Percentiles rank a stretch among this genome's conserved stretches.
These are phyloP conservation scores for Kazachstania taianensis DNA, from an alignment of 805 yeast species.

Conservation along the genomic window DNA sequence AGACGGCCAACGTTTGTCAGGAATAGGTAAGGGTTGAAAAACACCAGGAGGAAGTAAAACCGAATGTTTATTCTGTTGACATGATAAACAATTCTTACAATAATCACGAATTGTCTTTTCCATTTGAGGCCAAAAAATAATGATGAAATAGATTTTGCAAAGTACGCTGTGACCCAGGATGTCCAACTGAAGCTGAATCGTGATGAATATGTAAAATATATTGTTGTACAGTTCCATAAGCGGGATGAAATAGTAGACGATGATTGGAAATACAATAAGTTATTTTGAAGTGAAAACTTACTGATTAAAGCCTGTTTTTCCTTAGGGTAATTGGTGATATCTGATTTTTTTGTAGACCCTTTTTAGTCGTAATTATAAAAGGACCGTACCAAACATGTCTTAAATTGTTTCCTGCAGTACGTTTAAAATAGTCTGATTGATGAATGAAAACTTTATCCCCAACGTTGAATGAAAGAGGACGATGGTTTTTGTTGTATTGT, in stretches of 20 bases:
- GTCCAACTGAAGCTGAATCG: constrained; percentile 1
- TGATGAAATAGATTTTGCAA: not conserved
- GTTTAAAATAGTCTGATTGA: not conserved
- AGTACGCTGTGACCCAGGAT: constrained; percentile 1
- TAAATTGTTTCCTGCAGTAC: not conserved
- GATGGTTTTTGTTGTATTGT: constrained; percentile 1
- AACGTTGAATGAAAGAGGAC: not conserved
- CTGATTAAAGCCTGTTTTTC: not conserved
- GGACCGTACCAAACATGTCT: constrained; percentile 3
- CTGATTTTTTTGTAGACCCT: not conserved
- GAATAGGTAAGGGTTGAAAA: not conserved
- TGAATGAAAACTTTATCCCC: constrained; percentile 1
- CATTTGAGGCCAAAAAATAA: constrained; percentile 3
- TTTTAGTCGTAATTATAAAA: not conserved
- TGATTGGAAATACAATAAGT: too few species aligned
- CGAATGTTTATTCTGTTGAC: not conserved
- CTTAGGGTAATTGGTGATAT: not conserved
- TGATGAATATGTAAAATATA: constrained; percentile 1
- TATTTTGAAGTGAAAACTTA: too few species aligned
- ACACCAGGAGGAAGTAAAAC: constrained; percentile 1
- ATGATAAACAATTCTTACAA: not conserved
- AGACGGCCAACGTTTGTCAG: constrained; percentile 1
- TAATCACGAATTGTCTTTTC: not conserved
- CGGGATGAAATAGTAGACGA: too few species aligned
- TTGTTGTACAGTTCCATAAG: too few species aligned